Base-by-base conservation (phyloP, 805 yeast genomes). In the Cyberlindnera suaveolens region DNA sequence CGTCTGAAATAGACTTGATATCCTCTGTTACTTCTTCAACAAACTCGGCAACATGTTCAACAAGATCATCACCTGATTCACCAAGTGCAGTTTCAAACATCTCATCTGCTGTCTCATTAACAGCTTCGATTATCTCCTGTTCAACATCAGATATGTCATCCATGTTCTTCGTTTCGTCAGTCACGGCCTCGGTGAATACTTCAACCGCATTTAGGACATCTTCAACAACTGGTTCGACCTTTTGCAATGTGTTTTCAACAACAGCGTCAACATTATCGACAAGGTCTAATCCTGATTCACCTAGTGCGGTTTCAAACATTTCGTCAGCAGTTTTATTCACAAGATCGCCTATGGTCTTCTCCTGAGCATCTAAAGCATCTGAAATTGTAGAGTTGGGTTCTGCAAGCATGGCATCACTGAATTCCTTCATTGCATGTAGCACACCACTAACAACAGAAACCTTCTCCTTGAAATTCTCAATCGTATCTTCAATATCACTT, bases 31-130 rank as follows among this genome's bases (percentile, higher is more conserved):
- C 17, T 2, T 38, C 42, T 6, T 44, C 43, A 23, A 40, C 36
- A 29, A 39, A 26, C 3, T 42, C 43, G 16, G 45, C 48, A 14
- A 44, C 40, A 14, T 46, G 35, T 6, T 47, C 47, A 30, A 45
- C 51, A n/a, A 48, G 16, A 4, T 34, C 33, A 23, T 35, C 29
- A 8, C 42, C 46, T 5, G 51, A 36, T 18, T 51, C 51, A 27
- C 51, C 52, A 5, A 47, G 35, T 1, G 50, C 48, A 11, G 48
- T 43, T n/a, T 49, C 47, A 32, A 46, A 41, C 42, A 38, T 41
- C 7, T 42, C 36, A 23, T 48, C 43, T 10, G 42, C 41, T 10
- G 32, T 39, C 13, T 26, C 32, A 17, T 26, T 23, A 15, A 27
- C 13, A n/a, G 23, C 20, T 9, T 32, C 32, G 14, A 13, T 23